Evolutionary conservation across 805 yeast genomes (phyloP).

Genomic region (Candida boidinii): DNA sequence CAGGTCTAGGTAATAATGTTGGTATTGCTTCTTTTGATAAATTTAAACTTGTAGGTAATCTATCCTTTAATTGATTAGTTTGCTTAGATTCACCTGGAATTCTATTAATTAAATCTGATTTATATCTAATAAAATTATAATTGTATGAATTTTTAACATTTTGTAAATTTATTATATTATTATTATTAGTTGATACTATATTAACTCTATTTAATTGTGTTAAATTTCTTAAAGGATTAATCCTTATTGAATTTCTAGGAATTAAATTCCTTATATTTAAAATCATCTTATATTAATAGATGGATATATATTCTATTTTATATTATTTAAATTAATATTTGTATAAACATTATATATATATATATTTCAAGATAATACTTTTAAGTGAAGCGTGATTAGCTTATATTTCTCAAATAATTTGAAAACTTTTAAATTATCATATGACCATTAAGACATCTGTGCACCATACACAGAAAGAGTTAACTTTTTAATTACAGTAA

Average conservation of each 20-base stretch:
- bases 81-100: constrained; percentile 48
- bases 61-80: constrained; percentile 40
- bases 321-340: no score
- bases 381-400: no score
- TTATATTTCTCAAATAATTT: no score
- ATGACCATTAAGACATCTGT: no score
- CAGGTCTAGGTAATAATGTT: constrained; percentile 64
- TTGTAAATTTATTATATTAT: constrained; percentile 1
- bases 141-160: constrained; percentile 4
- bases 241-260: background rate
- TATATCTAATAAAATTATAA: constrained; percentile 14
- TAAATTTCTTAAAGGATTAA: background rate
- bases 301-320: no score
- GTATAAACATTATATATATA: no score
- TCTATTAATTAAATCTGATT: constrained; percentile 26
- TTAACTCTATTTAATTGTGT: background rate
- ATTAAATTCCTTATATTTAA: background rate
- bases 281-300: no score
- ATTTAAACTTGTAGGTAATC: constrained; percentile 57
- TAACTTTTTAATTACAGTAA: no score
- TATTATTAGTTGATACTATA: constrained; percentile 3
- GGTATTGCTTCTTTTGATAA: constrained; percentile 57
- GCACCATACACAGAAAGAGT: no score
- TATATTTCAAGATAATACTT: no score
- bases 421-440: no score